Evolutionary conservation across 2,329 filamentous ascomycete species (phyloP).

Genomic region (Akanthomyces muscarius): DNA sequence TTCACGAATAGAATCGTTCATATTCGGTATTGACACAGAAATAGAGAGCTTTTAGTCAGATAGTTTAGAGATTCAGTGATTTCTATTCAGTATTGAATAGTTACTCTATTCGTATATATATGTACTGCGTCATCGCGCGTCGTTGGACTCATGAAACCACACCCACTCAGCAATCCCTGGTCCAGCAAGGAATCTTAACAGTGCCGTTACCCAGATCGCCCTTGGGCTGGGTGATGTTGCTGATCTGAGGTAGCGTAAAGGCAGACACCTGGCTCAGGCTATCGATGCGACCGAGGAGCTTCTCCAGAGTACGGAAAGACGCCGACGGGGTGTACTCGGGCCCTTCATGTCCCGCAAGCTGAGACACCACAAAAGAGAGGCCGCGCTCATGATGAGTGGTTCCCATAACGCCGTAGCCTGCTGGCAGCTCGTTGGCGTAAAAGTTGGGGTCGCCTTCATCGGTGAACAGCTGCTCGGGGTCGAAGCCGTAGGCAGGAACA

Average conservation of each 20-base stretch:
- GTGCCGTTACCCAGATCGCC: slow-evolving; percentile 24
- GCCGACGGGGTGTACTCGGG: slow-evolving; percentile 66
- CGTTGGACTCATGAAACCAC: background rate
- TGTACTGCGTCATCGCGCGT: background rate
- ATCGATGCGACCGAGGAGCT: slow-evolving; percentile 65
- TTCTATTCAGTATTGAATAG: background rate
- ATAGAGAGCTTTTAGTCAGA: too few relatives aligned
- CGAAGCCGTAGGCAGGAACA: slow-evolving; percentile 46
- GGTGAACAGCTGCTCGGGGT: slow-evolving; percentile 39
- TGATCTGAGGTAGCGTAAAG: slow-evolving; percentile 32
- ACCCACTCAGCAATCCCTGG: background rate
- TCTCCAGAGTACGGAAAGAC: slow-evolving; percentile 69
- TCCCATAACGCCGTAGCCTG: slow-evolving; percentile 65
- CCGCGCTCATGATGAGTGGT: slow-evolving; percentile 69
- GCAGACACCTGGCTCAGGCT: slow-evolving; percentile 42
- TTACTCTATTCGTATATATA: background rate
- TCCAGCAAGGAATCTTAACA: slow-evolving; percentile 33
- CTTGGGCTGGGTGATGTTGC: slow-evolving; percentile 21
- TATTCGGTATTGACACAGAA: too few relatives aligned
- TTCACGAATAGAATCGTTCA: too few relatives aligned
- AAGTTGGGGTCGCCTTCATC: slow-evolving; percentile 25
- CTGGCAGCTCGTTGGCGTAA: slow-evolving; percentile 41
- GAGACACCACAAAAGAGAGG: slow-evolving; percentile 65
- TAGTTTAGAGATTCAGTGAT: too few relatives aligned
- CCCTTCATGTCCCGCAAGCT: slow-evolving; percentile 63